Conservation (phyloP, 352 stramenopile species). For the Blastocystis sp. region DNA sequence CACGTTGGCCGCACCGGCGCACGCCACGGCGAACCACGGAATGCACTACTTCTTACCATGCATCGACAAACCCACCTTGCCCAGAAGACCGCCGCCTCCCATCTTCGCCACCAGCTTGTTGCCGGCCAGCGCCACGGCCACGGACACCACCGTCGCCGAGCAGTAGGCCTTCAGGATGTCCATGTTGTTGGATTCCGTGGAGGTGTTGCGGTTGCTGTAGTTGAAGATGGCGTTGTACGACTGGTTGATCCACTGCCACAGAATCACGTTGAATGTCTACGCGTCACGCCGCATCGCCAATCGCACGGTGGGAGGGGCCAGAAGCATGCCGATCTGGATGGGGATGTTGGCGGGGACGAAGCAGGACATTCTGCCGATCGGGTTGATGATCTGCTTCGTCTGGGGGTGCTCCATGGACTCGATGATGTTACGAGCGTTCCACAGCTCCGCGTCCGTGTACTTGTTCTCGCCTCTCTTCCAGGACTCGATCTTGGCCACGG, state of each 20-base stretch:
- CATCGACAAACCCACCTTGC: constrained; percentile 73
- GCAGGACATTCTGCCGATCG: constrained; percentile 81
- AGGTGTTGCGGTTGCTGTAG: too few species aligned
- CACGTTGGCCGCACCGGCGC: constrained; percentile 85
- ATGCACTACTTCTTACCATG: constrained; percentile 77
- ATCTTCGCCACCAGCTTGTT: constrained; percentile 78
- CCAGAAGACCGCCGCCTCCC: constrained; percentile 74
- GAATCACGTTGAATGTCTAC: constrained; percentile 75
- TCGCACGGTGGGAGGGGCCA: constrained; percentile 40
- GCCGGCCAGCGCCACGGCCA: constrained; percentile 78
- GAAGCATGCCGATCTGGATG: constrained; percentile 74
- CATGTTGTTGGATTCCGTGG: constrained; percentile 80
- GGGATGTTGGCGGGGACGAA: constrained; percentile 84
- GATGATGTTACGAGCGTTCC: constrained; percentile 54
- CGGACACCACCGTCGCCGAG: constrained; percentile 75
- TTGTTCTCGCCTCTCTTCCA: constrained; percentile 41
- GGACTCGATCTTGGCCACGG: constrained; percentile 63
- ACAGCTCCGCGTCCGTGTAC: constrained; percentile 35
- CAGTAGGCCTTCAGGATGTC: constrained; percentile 76
- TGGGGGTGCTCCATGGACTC: constrained; percentile 78
- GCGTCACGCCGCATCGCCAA: background rate
- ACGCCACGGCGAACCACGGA: constrained; percentile 81
- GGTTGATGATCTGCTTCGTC: constrained; percentile 83
- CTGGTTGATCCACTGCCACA: constrained; percentile 79
- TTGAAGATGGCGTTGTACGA: too few species aligned